These are phyloP conservation scores for Suhomyces kilbournensis DNA, from an alignment of 805 yeast genomes.

Conservation along the genomic window DNA sequence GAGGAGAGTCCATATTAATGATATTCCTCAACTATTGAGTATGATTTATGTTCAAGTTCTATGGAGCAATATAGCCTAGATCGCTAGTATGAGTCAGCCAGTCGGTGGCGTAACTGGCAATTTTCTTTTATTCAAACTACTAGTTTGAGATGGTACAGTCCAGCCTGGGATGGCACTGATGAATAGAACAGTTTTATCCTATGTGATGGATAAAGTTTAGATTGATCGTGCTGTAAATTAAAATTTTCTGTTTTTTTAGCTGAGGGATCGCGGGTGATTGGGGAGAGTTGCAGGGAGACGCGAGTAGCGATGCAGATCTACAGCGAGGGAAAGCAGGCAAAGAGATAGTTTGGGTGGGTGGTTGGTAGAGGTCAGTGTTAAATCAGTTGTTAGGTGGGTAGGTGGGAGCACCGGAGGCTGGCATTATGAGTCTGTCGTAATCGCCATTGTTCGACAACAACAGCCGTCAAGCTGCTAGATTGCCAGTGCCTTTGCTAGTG, in stretches of 20 bases:
- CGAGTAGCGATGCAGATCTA: not conserved
- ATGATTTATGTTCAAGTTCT: no score
- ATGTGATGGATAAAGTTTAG: not conserved
- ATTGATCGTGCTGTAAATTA: not conserved
- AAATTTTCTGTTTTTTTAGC: not conserved
- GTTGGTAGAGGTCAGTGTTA: not conserved
- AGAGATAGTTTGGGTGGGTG: not conserved
- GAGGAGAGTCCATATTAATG: not conserved
- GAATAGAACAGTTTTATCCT: not conserved
- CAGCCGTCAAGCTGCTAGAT: not conserved
- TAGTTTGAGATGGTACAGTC: not conserved
- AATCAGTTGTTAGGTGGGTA: not conserved
- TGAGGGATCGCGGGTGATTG: not conserved
- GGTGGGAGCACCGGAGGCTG: not conserved
- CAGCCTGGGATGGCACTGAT: not conserved
- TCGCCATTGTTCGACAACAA: not conserved
- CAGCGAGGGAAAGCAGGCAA: not conserved
- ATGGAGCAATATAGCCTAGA: not conserved
- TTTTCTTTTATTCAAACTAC: no score
- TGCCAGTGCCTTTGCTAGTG: not conserved
- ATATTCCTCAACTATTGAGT: not conserved
- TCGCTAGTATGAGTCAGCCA: not conserved
- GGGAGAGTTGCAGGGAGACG: not conserved
- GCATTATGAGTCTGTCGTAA: not conserved
- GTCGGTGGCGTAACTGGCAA: not conserved